A percentile compares a stretch with the other conserved stretches of the same genome.
Evolutionary conservation across 2,329 filamentous ascomycete genomes (phyloP).

Genomic region (Pseudohalonectria lignicola): DNA sequence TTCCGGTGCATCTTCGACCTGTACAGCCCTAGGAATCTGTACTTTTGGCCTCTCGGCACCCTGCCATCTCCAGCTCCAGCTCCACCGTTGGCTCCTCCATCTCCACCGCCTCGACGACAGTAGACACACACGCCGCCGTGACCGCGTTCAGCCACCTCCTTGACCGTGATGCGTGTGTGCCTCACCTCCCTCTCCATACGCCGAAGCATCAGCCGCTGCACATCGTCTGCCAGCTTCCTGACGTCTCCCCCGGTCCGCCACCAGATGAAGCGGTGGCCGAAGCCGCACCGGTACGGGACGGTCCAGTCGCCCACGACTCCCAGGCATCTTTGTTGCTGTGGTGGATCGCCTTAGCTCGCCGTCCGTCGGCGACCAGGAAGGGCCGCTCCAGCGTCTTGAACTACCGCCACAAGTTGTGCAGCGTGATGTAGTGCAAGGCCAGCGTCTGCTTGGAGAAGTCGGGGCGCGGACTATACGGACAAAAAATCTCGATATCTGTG

Average conservation of each 20-base stretch:
- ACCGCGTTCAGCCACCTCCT: conserved; percentile 5
- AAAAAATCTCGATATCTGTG: too few relatives aligned
- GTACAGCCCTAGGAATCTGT: too few relatives aligned
- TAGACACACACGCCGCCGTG: too few relatives aligned
- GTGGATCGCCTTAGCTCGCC: conserved; percentile 6
- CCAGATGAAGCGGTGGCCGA: conserved; percentile 10
- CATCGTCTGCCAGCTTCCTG: conserved; percentile 6
- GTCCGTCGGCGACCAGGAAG: conserved; percentile 6
- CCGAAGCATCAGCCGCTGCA: conserved; percentile 9
- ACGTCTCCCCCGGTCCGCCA: conserved; percentile 9
- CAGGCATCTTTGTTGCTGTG: conserved; percentile 4
- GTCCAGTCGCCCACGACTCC: conserved; percentile 7
- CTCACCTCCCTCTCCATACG: conserved; percentile 10
- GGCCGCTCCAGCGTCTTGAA: conserved; percentile 11
- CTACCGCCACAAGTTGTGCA: conserved; percentile 9
- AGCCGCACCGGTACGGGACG: conserved; percentile 8
- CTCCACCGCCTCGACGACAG: too few relatives aligned
- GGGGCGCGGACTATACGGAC: too few relatives aligned
- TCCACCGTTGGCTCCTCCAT: too few relatives aligned
- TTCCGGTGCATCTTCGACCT: too few relatives aligned
- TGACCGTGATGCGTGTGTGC: conserved; percentile 8
- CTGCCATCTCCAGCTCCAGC: too few relatives aligned
- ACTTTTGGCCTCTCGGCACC: too few relatives aligned
- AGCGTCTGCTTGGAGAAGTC: conserved; percentile 10
- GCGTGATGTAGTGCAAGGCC: conserved; percentile 9